phyloP scores from a whole-genome alignment of 2,329 filamentous ascomycete genomes.

The Aspergillus neoniger region DNA sequence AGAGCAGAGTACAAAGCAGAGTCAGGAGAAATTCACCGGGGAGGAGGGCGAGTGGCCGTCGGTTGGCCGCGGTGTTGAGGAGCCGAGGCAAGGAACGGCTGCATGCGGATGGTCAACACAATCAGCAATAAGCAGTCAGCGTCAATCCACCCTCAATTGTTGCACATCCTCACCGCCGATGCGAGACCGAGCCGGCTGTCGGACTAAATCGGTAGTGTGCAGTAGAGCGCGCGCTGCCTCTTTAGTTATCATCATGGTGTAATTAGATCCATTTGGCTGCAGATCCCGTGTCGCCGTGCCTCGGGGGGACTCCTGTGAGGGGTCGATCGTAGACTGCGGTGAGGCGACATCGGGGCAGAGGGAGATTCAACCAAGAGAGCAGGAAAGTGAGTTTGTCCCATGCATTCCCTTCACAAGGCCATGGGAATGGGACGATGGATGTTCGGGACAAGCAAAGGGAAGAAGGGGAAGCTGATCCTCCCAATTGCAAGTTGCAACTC shows the following conservation, averaged over 20 bases:
- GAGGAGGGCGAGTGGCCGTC: not conserved
- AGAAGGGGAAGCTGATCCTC: not conserved
- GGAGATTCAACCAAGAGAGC: not conserved
- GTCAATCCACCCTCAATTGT: not conserved
- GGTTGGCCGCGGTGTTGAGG: slow-evolving; percentile 23
- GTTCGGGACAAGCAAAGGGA: not conserved
- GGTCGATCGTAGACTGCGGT: not conserved
- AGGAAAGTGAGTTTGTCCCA: not conserved
- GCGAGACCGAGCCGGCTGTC: not conserved
- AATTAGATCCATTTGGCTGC: not conserved
- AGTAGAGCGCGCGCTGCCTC: not conserved
- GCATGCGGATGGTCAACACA: slow-evolving; percentile 24
- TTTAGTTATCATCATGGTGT: not conserved
- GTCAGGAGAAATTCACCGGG: not conserved
- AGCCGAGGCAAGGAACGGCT: slow-evolving; percentile 25
- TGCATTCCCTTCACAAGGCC: not conserved
- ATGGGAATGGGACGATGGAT: not conserved
- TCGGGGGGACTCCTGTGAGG: not conserved
- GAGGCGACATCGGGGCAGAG: not conserved
- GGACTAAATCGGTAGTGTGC: not conserved
- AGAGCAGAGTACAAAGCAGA: slow-evolving; percentile 2
- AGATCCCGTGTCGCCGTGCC: not conserved
- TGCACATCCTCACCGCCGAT: slow-evolving; percentile 2
- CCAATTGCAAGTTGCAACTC: not conserved
- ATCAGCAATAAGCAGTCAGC: too few species aligned